Evolutionary conservation across 768 basidiomycete genomes (phyloP).

Genomic region (Macrocybe gigantea): DNA sequence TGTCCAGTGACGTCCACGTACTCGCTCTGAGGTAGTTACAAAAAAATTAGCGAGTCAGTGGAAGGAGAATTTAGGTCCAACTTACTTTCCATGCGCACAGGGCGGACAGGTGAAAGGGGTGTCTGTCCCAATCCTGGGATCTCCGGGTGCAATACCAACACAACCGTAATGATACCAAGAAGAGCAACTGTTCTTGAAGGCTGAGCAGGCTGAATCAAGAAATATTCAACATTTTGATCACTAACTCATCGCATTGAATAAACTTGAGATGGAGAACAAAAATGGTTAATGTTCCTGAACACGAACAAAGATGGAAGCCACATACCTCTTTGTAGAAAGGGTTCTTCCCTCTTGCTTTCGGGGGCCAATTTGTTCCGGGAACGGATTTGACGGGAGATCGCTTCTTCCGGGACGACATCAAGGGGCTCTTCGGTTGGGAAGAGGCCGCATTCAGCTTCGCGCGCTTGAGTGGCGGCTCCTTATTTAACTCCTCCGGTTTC

Average conservation of each 20-base stretch:
- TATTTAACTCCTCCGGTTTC: conserved; percentile 5
- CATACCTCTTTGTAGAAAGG: conserved; percentile 2
- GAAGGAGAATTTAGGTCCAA: conserved; percentile 4
- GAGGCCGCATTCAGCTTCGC: conserved; percentile 12
- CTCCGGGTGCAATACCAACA: conserved; percentile 30
- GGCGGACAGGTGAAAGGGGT: conserved; percentile 36
- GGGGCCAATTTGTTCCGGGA: conserved; percentile 9
- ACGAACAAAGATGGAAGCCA: neutral
- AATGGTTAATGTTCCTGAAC: no score
- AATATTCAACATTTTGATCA: neutral
- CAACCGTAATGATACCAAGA: conserved; percentile 52
- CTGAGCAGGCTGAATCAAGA: neutral
- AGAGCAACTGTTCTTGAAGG: conserved; percentile 24
- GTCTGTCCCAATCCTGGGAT: conserved; percentile 25
- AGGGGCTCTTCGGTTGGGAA: conserved; percentile 8
- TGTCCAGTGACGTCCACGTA: conserved; percentile 3
- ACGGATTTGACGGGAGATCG: neutral
- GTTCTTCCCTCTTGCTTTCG: conserved; percentile 15
- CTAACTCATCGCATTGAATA: neutral
- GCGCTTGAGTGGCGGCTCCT: conserved; percentile 26
- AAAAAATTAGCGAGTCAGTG: neutral
- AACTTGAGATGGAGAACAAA: neutral
- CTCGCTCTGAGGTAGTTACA: conserved; percentile 5
- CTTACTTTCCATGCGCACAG: conserved; percentile 28
- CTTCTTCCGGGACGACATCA: conserved; percentile 5